Conservation (phyloP, 2,329 filamentous ascomycete genomes). For the Aspergillus brasiliensis region DNA sequence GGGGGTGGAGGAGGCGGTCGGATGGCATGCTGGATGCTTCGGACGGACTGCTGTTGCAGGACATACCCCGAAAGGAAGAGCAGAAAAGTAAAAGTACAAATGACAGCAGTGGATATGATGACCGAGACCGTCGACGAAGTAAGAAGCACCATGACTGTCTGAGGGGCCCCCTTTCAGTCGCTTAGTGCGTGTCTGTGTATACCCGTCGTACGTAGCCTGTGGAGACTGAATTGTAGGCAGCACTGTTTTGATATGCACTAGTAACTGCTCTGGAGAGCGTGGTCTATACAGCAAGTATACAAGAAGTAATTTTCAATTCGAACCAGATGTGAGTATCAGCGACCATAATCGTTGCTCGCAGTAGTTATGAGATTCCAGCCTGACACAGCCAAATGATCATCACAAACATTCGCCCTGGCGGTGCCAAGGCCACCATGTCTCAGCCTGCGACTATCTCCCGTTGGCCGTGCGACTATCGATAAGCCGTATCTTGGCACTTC, state of each 20-base stretch:
- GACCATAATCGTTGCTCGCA: neutral
- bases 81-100: constrained; percentile 75
- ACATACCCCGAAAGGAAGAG: constrained; percentile 87
- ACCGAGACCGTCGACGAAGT: constrained; percentile 48
- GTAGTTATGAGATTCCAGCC: neutral
- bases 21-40: constrained; percentile 74
- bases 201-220: neutral
- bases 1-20: constrained; percentile 25
- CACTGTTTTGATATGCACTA: constrained; percentile 1
- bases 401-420: neutral
- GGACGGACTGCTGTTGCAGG: constrained; percentile 82
- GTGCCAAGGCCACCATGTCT: constrained; percentile 2
- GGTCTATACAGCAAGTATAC: neutral
- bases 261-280: neutral
- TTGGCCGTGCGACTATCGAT: constrained; percentile 46
- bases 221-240: constrained; percentile 1
- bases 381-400: neutral
- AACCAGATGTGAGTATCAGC: neutral
- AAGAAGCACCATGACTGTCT: constrained; percentile 46
- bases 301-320: neutral
- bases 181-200: neutral
- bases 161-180: neutral
- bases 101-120: constrained; percentile 50
- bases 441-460: constrained; percentile 7
- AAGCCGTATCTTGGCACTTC: constrained; percentile 31